Evolutionary conservation across 2,329 filamentous ascomycete genomes (phyloP).

Genomic region (Taxawa tesnikishii): DNA sequence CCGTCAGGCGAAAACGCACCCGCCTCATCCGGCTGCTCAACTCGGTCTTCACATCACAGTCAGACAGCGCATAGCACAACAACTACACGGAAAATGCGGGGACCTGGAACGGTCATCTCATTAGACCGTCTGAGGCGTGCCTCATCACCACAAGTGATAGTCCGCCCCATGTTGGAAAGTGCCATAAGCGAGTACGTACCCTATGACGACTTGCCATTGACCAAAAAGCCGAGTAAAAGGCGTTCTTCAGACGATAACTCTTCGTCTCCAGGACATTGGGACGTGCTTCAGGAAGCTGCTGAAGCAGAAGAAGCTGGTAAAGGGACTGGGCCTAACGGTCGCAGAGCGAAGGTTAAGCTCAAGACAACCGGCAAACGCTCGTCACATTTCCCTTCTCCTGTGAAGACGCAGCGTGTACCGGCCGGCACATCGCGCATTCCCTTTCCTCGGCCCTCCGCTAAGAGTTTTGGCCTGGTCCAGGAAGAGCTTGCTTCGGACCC

Average conservation of each 20-base stretch:
- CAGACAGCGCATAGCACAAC: too few relatives aligned
- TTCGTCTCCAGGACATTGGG: constrained; percentile 3
- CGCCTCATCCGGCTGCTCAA: too few relatives aligned
- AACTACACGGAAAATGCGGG: too few relatives aligned
- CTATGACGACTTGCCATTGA: not conserved
- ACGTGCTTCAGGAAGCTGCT: not conserved
- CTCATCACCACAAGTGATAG: not conserved
- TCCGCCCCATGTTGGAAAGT: not conserved
- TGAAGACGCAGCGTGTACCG: constrained; percentile 10
- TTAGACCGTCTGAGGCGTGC: too few relatives aligned
- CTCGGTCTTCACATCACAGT: too few relatives aligned
- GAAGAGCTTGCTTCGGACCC: constrained; percentile 64
- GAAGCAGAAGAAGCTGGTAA: not conserved
- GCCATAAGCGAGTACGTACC: not conserved
- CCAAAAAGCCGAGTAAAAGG: not conserved
- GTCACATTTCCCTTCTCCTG: constrained; percentile 18
- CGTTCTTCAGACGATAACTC: constrained; percentile 1
- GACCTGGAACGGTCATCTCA: too few relatives aligned
- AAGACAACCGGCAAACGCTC: constrained; percentile 20
- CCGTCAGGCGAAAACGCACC: too few relatives aligned
- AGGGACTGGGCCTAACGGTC: too few relatives aligned
- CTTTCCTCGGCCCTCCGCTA: constrained; percentile 54
- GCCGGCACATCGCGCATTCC: constrained; percentile 33
- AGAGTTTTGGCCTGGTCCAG: constrained; percentile 68
- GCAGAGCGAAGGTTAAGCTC: constrained; percentile 8